These are phyloP conservation scores for Lanmaoa pseudosensibilis DNA, from an alignment of 768 basidiomycete genomes.

Conservation along the genomic window DNA sequence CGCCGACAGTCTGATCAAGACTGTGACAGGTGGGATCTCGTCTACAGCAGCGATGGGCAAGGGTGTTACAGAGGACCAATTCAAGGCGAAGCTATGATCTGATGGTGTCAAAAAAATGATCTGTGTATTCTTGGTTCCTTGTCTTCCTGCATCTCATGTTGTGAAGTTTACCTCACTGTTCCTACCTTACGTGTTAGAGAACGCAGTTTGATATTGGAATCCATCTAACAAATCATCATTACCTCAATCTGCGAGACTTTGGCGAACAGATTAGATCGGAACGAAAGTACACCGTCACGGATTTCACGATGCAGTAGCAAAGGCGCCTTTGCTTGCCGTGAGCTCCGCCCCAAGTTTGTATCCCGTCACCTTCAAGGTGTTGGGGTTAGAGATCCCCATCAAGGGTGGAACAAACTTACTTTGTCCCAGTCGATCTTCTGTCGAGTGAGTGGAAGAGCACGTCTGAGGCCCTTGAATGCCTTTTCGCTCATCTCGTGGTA, in stretches of 20 bases:
- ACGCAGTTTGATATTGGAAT: background rate
- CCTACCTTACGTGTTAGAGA: background rate
- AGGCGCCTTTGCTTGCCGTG: constrained; percentile 60
- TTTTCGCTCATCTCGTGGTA: constrained; percentile 92
- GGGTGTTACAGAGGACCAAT: constrained; percentile 92
- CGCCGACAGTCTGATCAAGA: constrained; percentile 88
- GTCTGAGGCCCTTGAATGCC: constrained; percentile 86
- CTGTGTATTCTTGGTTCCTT: background rate
- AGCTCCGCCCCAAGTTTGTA: constrained; percentile 80
- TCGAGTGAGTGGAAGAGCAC: constrained; percentile 88
- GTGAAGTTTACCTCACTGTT: background rate
- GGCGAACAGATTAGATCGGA: background rate
- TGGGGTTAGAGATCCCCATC: background rate
- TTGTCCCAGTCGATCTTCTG: constrained; percentile 97
- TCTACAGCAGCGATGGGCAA: constrained; percentile 99
- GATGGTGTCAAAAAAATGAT: background rate
- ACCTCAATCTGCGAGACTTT: background rate
- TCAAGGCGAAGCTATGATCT: constrained; percentile 49
- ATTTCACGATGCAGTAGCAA: constrained; percentile 34
- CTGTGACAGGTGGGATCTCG: constrained; percentile 95
- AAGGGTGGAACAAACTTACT: constrained; percentile 39
- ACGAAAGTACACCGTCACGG: background rate
- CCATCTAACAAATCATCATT: constrained; percentile 10
- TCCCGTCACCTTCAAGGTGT: constrained; percentile 43
- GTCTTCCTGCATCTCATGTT: constrained; percentile 3